Evolutionary conservation across 495 filamentous ascomycete species (phyloP).

Genomic region (Penicillium soppii): DNA sequence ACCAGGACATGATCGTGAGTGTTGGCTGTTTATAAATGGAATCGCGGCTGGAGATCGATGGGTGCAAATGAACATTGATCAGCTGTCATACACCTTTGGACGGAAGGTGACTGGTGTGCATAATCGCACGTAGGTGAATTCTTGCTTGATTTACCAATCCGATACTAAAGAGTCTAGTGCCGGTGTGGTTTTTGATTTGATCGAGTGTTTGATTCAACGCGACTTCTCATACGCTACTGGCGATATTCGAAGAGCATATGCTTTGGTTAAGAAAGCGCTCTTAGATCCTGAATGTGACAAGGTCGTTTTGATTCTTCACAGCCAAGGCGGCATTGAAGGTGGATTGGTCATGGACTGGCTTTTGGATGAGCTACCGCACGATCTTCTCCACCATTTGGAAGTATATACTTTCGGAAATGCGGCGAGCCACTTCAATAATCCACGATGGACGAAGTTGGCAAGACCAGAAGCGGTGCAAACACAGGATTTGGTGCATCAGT

Average conservation of each 20-base stretch:
- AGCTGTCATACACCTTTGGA: slow-evolving; percentile 71
- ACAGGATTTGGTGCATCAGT: neutral
- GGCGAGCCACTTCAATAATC: slow-evolving; percentile 88
- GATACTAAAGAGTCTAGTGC: slow-evolving; percentile 12
- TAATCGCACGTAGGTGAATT: slow-evolving; percentile 60
- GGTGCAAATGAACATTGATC: slow-evolving; percentile 69
- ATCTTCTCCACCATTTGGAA: slow-evolving; percentile 67
- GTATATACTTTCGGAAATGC: slow-evolving; percentile 85
- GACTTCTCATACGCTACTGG: slow-evolving; percentile 70
- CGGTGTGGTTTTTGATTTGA: slow-evolving; percentile 71
- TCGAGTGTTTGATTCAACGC: slow-evolving; percentile 76
- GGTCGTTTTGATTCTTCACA: slow-evolving; percentile 76
- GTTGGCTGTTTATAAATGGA: slow-evolving; percentile 43
- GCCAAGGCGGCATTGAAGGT: slow-evolving; percentile 78
- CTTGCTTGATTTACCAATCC: neutral
- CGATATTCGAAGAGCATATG: slow-evolving; percentile 57
- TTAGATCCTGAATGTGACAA: slow-evolving; percentile 56
- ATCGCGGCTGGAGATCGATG: slow-evolving; percentile 33
- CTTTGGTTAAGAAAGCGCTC: slow-evolving; percentile 27
- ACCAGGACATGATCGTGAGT: slow-evolving; percentile 27
- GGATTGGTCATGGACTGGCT: slow-evolving; percentile 77
- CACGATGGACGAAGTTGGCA: slow-evolving; percentile 39
- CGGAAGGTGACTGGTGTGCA: slow-evolving; percentile 77
- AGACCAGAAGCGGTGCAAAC: neutral
- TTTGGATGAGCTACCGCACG: slow-evolving; percentile 69